Base-by-base conservation (phyloP, 164 flowering plant genomes). In the Litsea cubeba region DNA sequence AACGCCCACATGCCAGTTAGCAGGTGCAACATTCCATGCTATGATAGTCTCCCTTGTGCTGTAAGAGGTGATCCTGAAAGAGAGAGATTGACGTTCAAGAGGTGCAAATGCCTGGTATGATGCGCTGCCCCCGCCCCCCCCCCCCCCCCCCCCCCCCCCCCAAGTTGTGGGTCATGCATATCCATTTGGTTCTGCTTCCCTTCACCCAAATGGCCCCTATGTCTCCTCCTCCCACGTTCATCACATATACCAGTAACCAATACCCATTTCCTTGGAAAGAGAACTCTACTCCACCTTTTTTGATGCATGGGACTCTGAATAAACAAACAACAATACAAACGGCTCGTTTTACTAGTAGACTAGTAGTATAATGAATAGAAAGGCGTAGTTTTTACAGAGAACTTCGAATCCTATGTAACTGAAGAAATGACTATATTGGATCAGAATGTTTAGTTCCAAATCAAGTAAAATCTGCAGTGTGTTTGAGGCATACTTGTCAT, bases 181-280 rank as follows among this genome's bases (percentile, higher is more conserved):
- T 87, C 94, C 96, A 91, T 0, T 77, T 79, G 0, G 91, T 89
- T 40, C 70, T 79, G 81, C 77, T 87, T 71, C 97, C 97, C 65
- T 87, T 88, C 76, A 95, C 98, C 85, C 85, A 82, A 91, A 95
- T 87, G 69, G 68, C 77, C 3, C 79, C 80, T 0, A 94, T 81
- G 79, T 94, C 98, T 28, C 98, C 98, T 1, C 98, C 98, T 3
- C 86, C 97, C 0, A 94, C 97, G 49, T 94, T 92, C 97, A 88
- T 91, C 83, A 95, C 95, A 28, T 89, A 92, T 46, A 90, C 98
- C 81, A 94, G 71, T 71, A 92, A 70, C 97, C 97, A 92, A 78
- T 94, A 92, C 35, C 88, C 91, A 66, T 94, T 92, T 15, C 98
- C 98, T 76, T 92, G 91, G 81, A 94, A 86, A 0, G 73, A 28